These are phyloP conservation scores for Solanum tarapatanum DNA, from an alignment of 257 asterid genomes.

Conservation along the genomic window DNA sequence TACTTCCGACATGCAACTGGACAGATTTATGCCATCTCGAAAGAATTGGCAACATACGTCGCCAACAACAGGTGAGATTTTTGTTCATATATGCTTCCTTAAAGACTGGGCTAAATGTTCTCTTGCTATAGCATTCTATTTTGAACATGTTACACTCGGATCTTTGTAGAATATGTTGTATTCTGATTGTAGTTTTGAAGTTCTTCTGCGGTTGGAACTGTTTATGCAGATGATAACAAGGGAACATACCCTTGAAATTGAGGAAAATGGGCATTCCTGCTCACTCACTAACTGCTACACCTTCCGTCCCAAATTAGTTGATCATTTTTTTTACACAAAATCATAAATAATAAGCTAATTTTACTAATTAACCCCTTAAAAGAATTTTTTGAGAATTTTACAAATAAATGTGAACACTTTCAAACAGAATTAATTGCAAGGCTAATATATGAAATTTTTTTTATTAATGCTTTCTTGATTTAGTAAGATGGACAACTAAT, in stretches of 20 bases:
- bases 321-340: too few species aligned
- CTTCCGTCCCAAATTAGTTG: too few species aligned
- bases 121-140: neutral
- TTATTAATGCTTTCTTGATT: too few species aligned
- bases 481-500: too few species aligned
- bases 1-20: neutral
- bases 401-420: too few species aligned
- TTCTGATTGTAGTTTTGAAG: neutral
- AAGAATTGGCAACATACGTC: neutral
- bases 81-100: neutral
- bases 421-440: too few species aligned
- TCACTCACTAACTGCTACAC: neutral
- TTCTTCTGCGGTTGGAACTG: neutral
- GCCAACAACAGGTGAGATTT: neutral
- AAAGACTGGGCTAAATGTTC: neutral
- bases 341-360: too few species aligned
- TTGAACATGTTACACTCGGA: neutral
- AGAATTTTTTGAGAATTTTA: too few species aligned
- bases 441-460: too few species aligned
- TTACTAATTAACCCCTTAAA: too few species aligned
- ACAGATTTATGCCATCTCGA: slow-evolving; percentile 1
- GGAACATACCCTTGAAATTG: neutral
- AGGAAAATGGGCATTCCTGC: neutral
- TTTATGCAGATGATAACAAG: neutral
- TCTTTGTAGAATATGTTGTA: neutral